phyloP scores from a whole-genome alignment of 148 eudicot genomes.

The Rheum nobile region DNA sequence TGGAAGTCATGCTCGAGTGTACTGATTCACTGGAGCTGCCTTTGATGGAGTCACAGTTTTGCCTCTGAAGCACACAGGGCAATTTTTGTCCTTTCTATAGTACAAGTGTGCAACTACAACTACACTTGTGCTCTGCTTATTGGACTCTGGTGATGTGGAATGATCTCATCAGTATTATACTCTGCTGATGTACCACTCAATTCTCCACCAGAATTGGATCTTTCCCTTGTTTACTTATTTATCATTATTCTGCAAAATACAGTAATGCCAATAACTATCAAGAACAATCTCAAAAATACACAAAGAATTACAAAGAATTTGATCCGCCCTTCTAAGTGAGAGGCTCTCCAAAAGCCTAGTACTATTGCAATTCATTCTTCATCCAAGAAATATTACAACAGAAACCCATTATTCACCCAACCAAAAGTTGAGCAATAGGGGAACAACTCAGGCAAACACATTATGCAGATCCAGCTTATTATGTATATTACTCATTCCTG shows the following conservation, averaged over 20 bases:
- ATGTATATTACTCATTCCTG: background rate
- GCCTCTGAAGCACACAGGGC: background rate
- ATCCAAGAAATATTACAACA: background rate
- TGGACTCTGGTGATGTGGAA: background rate
- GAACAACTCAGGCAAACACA: too few species aligned
- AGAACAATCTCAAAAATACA: background rate
- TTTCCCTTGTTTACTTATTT: background rate
- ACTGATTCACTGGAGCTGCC: background rate
- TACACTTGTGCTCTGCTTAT: background rate
- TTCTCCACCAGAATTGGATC: background rate
- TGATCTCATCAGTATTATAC: background rate
- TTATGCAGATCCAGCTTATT: background rate
- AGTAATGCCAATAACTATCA: background rate
- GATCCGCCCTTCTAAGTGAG: background rate
- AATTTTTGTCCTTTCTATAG: background rate
- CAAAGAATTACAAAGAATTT: background rate
- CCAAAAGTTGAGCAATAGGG: too few species aligned
- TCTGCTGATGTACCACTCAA: background rate
- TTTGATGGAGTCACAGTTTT: background rate
- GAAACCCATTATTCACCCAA: background rate
- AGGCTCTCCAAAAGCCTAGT: background rate
- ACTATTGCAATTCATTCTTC: background rate
- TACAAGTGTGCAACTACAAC: constrained; percentile 1
- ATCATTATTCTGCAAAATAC: background rate
- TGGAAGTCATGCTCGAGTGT: background rate